These are phyloP conservation scores for Ehretia macrophylla DNA, from an alignment of 257 asterid species.

Conservation along the genomic window DNA sequence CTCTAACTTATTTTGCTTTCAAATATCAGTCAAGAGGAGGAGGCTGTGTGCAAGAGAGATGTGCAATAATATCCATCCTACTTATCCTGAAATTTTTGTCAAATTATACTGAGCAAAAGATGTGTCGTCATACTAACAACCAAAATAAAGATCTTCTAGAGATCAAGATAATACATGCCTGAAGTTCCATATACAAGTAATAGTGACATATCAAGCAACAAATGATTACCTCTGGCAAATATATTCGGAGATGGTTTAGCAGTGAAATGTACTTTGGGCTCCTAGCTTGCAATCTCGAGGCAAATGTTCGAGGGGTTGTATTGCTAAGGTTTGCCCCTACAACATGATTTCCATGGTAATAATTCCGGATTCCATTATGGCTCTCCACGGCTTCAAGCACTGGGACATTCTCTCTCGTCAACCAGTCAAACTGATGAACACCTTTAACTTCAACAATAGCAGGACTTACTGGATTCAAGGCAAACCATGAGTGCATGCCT, in stretches of 20 bases:
- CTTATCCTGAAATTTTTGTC: no score
- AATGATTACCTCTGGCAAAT: conserved; percentile 87
- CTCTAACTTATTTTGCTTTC: no score
- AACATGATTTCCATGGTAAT: conserved; percentile 93
- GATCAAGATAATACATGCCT: background rate
- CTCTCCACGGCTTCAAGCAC: conserved; percentile 97
- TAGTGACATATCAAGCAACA: background rate
- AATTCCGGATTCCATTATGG: conserved; percentile 64
- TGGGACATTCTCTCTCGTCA: conserved; percentile 91
- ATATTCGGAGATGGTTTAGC: conserved; percentile 96
- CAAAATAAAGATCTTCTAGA: background rate
- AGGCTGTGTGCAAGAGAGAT: no score
- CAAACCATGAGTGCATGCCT: conserved; percentile 99
- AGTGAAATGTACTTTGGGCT: conserved; percentile 87
- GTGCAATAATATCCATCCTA: no score
- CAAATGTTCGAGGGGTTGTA: conserved; percentile 73
- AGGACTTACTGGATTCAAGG: conserved; percentile 73
- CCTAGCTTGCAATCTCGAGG: conserved; percentile 91
- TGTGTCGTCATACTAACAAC: no score
- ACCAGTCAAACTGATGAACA: conserved; percentile 96
- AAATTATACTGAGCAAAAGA: no score
- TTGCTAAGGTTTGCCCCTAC: conserved; percentile 74
- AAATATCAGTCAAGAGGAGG: no score
- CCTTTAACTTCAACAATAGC: conserved; percentile 95
- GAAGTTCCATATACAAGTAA: background rate